Base-by-base conservation (phyloP, 768 basidiomycete genomes). In the Suillus luteus region DNA sequence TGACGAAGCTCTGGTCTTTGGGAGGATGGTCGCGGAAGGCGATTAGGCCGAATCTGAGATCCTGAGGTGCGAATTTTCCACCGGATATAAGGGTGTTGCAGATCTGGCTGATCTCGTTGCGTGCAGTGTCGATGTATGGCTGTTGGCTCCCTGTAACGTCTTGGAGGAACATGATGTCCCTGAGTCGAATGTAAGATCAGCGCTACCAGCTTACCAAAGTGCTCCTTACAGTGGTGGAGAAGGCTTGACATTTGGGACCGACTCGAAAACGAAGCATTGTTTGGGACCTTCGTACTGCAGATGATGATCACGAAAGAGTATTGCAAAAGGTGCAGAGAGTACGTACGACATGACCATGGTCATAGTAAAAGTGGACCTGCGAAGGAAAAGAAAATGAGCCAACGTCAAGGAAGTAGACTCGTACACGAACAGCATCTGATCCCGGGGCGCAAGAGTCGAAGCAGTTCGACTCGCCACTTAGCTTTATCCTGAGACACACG, bases 181-280 rank as follows among this genome's bases (percentile, higher is more conserved):
- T 46, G 44, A 46, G 5, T 46, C n/a, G 5, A 46, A 46, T 46
- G 10, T 46, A n/a, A 10, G 19, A n/a, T 46, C 10, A n/a, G 10
- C 44, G 4, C 5, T n/a, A n/a, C 11, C 10, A 46, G 7, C 9
- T n/a, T 46, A 11, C n/a, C 9, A 11, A n/a, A 46, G n/a, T 10
- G n/a, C n/a, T n/a, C 2, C 44, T 11, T 10, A 46, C n/a, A 44
- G 43, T 5, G 44, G n/a, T n/a, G 44, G 19, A n/a, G 44, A 46
- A n/a, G n/a, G 96, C 41, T 35, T 35, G 33, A 35, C 33, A 35
- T 7, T 4, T 35, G 33, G 33, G 8, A 35, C 33, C 33, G 1
- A 7, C 33, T 35, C 8, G 6, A 35, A 35, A 35, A 35, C 33
- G 33, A 35, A 35, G 33, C 33, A 35, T 35, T 35, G 33, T 8